Percentiles rank a stretch among this genome's conserved stretches.
These are phyloP conservation scores for Aspergillus tanneri DNA, from an alignment of 2,329 filamentous ascomycete genomes.

Conservation along the genomic window DNA sequence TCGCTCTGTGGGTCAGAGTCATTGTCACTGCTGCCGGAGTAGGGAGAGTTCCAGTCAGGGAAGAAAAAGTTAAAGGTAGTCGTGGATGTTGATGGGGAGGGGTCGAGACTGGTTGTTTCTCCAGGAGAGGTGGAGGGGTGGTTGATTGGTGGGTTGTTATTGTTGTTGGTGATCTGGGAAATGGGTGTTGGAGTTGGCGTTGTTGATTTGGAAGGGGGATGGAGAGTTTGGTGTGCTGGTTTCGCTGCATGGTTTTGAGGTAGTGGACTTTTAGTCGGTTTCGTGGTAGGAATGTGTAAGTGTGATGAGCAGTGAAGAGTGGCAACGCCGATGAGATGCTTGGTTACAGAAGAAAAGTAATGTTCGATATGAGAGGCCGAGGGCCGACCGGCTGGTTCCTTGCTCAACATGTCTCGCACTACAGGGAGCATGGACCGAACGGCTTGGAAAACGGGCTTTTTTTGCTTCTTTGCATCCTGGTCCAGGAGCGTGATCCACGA, in stretches of 20 bases:
- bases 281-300: slow-evolving; percentile 7
- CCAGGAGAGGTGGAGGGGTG: not conserved
- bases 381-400: slow-evolving; percentile 34
- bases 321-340: slow-evolving; percentile 10
- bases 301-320: slow-evolving; percentile 19
- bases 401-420: slow-evolving; percentile 38
- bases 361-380: slow-evolving; percentile 33
- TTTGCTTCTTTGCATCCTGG: slow-evolving; percentile 47
- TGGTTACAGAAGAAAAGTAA: slow-evolving; percentile 14
- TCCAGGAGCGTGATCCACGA: slow-evolving; percentile 56
- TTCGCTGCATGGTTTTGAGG: not conserved
- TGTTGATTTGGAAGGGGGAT: not conserved
- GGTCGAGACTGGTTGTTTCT: not conserved
- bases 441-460: slow-evolving; percentile 39
- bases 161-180: not conserved
- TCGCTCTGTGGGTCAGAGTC: slow-evolving; percentile 18
- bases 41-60: no score
- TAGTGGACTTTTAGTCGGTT: slow-evolving; percentile 2
- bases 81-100: slow-evolving; percentile 10
- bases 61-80: slow-evolving; percentile 14
- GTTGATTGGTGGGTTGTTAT: not conserved
- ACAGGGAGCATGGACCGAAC: slow-evolving; percentile 41
- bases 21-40: slow-evolving; percentile 17
- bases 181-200: not conserved
- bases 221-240: not conserved